A percentile compares a stretch with the other conserved stretches of the same genome.
Evolutionary conservation across 1,139 yeast genomes (phyloP).

Genomic region (Wickerhamomyces sp.): DNA sequence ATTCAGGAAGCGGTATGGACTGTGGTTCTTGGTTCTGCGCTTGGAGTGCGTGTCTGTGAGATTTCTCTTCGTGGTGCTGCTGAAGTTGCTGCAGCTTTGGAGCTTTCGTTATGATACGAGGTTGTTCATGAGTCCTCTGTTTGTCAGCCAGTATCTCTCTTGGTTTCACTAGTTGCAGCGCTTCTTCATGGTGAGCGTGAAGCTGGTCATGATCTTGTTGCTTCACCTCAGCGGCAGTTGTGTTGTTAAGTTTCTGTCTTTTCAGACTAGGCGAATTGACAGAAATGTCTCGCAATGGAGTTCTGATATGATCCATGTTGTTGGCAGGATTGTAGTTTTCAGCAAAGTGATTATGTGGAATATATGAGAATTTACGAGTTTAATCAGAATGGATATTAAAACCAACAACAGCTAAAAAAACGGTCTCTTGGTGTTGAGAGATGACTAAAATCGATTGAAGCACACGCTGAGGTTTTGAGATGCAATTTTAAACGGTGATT

Average conservation of each 20-base stretch:
- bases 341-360: not conserved
- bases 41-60: not conserved
- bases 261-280: slow-evolving; percentile 25
- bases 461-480: no score
- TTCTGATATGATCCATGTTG: slow-evolving; percentile 12
- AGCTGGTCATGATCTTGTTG: not conserved
- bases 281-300: slow-evolving; percentile 18
- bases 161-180: no score
- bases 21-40: slow-evolving; percentile 3
- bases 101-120: no score
- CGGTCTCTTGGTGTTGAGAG: no score
- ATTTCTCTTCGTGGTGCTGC: not conserved
- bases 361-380: not conserved
- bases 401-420: no score
- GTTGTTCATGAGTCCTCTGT: no score
- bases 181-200: slow-evolving; percentile 2
- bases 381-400: not conserved
- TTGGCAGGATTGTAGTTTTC: not conserved
- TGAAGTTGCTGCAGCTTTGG: not conserved
- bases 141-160: no score
- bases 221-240: slow-evolving; percentile 1
- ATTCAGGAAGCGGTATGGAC: slow-evolving; percentile 46
- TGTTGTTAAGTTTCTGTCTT: slow-evolving; percentile 15
- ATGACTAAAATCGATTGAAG: no score
- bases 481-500: no score